Evolutionary conservation across 2,329 filamentous ascomycete species (phyloP).

Genomic region (Gaeumannomyces tritici): DNA sequence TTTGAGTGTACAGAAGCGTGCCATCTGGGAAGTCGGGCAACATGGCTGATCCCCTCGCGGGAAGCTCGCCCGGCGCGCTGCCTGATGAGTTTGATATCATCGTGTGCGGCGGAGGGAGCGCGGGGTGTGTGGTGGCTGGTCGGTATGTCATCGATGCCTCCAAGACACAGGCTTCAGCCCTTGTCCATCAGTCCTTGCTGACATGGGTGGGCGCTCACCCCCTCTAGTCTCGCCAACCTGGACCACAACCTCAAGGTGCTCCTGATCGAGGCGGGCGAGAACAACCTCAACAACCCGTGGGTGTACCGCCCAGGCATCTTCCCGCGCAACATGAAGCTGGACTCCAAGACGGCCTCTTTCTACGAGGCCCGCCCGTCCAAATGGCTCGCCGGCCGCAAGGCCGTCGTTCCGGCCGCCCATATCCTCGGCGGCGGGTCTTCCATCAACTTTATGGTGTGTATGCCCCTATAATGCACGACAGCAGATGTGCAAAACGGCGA

Average conservation of each 20-base stretch:
- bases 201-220: constrained; percentile 17
- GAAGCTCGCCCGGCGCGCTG: constrained; percentile 21
- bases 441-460: constrained; percentile 64
- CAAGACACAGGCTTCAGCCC: background rate
- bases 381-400: constrained; percentile 60
- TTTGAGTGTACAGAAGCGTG: background rate
- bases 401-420: constrained; percentile 66
- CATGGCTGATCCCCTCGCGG: background rate
- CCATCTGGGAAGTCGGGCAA: background rate
- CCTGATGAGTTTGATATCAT: constrained; percentile 77
- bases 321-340: constrained; percentile 68
- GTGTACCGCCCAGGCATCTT: constrained; percentile 69
- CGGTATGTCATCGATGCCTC: constrained; percentile 28
- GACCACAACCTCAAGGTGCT: constrained; percentile 65
- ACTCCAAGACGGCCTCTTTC: constrained; percentile 74
- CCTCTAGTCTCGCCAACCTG: constrained; percentile 56
- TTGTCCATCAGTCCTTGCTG: constrained; percentile 7
- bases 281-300: constrained; percentile 69
- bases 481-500: background rate
- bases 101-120: constrained; percentile 65
- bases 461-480: background rate
- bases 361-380: constrained; percentile 69
- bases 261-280: constrained; percentile 62
- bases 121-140: constrained; percentile 48
- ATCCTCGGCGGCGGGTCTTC: constrained; percentile 63